A percentile compares a stretch with the other conserved stretches of the same genome.
phyloP scores from a whole-genome alignment of 306 rosid genomes.

The Cyamopsis tetragonoloba region DNA sequence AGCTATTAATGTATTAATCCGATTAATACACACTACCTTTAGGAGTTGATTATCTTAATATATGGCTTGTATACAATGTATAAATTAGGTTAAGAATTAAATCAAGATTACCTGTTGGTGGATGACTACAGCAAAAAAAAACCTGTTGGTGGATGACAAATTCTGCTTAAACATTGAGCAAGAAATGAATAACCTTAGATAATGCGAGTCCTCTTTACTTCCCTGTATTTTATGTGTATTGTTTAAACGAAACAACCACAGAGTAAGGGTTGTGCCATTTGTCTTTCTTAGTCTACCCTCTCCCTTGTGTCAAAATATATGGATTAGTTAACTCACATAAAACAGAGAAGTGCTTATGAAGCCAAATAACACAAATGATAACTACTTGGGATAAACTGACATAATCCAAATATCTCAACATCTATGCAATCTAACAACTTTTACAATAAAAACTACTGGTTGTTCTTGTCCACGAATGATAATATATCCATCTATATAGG shows the following conservation, averaged over 20 bases:
- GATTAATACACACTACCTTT: neutral
- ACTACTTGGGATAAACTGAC: slow-evolving; percentile 5
- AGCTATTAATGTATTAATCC: neutral
- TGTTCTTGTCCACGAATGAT: neutral
- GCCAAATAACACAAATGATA: neutral
- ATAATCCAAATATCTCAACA: neutral
- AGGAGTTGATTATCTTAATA: neutral
- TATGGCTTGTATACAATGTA: neutral
- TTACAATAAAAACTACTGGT: neutral
- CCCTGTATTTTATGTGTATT: neutral
- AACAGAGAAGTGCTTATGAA: neutral
- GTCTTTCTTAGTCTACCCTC: too few species aligned
- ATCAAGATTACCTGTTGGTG: slow-evolving; percentile 4
- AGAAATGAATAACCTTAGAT: slow-evolving; percentile 6
- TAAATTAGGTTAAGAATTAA: neutral
- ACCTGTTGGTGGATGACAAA: neutral
- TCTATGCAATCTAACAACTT: neutral
- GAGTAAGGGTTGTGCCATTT: neutral
- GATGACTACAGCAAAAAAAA: too few species aligned
- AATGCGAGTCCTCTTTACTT: neutral
- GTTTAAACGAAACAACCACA: neutral
- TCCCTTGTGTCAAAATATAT: neutral
- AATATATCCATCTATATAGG: slow-evolving; percentile 4
- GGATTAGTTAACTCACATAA: neutral
- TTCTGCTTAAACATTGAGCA: neutral